Base-by-base conservation (phyloP, 495 filamentous ascomycete genomes). In the Penicillium lividum region DNA sequence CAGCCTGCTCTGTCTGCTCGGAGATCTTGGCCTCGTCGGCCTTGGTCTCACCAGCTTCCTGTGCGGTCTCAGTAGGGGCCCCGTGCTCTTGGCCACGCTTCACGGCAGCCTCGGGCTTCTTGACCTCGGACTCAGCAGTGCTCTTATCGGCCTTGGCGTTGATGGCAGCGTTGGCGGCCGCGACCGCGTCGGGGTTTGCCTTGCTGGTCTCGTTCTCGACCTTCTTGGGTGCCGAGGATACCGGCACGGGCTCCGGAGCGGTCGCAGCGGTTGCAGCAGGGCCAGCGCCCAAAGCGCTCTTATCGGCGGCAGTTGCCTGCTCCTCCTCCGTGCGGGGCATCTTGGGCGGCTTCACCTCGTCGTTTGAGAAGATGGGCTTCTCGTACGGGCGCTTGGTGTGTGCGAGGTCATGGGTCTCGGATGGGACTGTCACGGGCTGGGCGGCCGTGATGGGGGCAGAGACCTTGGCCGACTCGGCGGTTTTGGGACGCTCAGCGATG, bases 401-500 rank as follows among this genome's bases (percentile, higher is more conserved):
- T 1, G 56, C 61, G 22, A 53, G 58, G 10, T 70, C 67, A 34
- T 5, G 54, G 34, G 10, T 60, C 47, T 72, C 72, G 50, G 28
- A n/a, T 9, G 68, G 48, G 13, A 47, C 29, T 4, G 56, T 53
- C 30, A 58, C 54, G 15, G 60, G 30, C 22, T 63, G 62, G 22
- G 27, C 50, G 22, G 27, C 53, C 33, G 38, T 40, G 4, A 53
- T 31, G 29, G 40, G 55, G 27, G 59, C 53, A 3, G 59, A 49
- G 7, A 40, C 56, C 29, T 59, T 31, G 52, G 45, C 51, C 43
- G 56, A 54, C 28, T 67, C 67, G 22, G 59, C 40, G 45, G 66
- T 55, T 58, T 75, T 75, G 34, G 67, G 63, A 22, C 68, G 73
- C 54, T 77, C 73, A 15, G 69, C 63, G 10, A 75, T 60, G 4